A percentile compares a stretch with the other conserved stretches of the same genome.
Evolutionary conservation across 176 grass and related monocot species (phyloP).

Genomic region (Zea luxurians): DNA sequence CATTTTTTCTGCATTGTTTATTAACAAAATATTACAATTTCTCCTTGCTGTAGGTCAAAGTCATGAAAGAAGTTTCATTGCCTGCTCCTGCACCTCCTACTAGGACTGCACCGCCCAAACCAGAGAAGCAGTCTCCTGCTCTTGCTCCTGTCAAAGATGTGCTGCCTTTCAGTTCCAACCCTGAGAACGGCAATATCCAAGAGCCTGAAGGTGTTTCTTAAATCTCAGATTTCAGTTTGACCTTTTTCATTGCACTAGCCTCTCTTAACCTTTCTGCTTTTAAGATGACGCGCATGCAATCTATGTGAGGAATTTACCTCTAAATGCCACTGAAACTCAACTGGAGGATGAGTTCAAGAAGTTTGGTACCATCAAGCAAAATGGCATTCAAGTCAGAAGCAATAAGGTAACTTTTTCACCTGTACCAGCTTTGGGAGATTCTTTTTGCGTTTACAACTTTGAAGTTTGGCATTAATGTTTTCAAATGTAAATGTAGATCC

Average conservation of each 20-base stretch:
- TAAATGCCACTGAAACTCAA: constrained; percentile 68
- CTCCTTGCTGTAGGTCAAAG: constrained; percentile 59
- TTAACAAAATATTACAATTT: constrained; percentile 16
- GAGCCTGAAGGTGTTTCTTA: constrained; percentile 65
- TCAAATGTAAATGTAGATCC: constrained; percentile 54
- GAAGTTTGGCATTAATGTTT: constrained; percentile 9
- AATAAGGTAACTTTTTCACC: constrained; percentile 56
- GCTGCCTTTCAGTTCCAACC: constrained; percentile 44
- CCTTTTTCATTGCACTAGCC: background rate
- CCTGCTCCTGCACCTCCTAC: constrained; percentile 36
- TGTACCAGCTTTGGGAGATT: background rate
- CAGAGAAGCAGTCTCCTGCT: constrained; percentile 45
- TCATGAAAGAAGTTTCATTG: constrained; percentile 53
- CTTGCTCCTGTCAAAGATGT: constrained; percentile 43
- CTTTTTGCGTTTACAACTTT: background rate
- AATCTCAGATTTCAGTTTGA: background rate
- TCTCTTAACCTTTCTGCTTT: constrained; percentile 35
- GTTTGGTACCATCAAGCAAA: constrained; percentile 68
- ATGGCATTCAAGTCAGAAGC: constrained; percentile 96
- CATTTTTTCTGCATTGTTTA: too few species aligned
- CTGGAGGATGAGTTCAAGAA: constrained; percentile 85
- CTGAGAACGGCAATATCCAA: constrained; percentile 52
- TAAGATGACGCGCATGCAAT: constrained; percentile 67
- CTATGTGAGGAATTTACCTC: constrained; percentile 71
- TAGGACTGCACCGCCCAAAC: constrained; percentile 48